Conservation (phyloP, 495 filamentous ascomycete species). For the Clavariopsis aquatica region DNA sequence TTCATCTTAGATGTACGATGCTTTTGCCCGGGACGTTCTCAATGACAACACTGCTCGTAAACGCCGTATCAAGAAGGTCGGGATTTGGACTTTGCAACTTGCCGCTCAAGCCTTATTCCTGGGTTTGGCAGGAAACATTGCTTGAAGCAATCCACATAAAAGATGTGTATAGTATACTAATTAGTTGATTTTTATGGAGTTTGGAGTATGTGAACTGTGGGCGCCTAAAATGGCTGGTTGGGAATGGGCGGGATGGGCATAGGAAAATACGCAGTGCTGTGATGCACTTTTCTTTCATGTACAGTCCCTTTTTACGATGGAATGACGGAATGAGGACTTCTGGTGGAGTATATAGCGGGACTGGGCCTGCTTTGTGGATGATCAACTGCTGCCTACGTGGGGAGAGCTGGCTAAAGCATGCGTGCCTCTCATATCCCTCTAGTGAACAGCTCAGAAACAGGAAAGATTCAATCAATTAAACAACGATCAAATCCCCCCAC, state of each 20-base stretch:
- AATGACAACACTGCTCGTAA: conserved; percentile 76
- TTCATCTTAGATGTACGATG: conserved; percentile 72
- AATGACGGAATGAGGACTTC: neutral
- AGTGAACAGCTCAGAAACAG: neutral
- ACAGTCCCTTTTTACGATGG: neutral
- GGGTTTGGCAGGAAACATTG: conserved; percentile 73
- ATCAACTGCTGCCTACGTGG: too few relatives aligned
- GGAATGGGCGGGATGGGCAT: neutral
- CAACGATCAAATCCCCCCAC: neutral
- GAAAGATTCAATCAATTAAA: neutral
- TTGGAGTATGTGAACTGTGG: conserved; percentile 4
- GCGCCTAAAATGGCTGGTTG: neutral
- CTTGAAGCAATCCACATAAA: conserved; percentile 7
- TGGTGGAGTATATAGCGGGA: neutral
- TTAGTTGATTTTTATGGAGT: neutral
- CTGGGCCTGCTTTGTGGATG: neutral
- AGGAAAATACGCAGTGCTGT: conserved; percentile 3
- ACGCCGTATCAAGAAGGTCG: conserved; percentile 90
- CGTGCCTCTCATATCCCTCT: too few relatives aligned
- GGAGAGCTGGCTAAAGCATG: too few relatives aligned
- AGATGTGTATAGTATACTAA: neutral
- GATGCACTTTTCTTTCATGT: conserved; percentile 5
- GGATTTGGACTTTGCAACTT: conserved; percentile 89
- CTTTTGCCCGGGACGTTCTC: conserved; percentile 84
- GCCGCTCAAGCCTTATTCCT: conserved; percentile 93